Evolutionary conservation across 2,329 filamentous ascomycete species (phyloP), one percentile per base, ranked within the genome.

Genomic region (Cladophialophora psammophila): DNA sequence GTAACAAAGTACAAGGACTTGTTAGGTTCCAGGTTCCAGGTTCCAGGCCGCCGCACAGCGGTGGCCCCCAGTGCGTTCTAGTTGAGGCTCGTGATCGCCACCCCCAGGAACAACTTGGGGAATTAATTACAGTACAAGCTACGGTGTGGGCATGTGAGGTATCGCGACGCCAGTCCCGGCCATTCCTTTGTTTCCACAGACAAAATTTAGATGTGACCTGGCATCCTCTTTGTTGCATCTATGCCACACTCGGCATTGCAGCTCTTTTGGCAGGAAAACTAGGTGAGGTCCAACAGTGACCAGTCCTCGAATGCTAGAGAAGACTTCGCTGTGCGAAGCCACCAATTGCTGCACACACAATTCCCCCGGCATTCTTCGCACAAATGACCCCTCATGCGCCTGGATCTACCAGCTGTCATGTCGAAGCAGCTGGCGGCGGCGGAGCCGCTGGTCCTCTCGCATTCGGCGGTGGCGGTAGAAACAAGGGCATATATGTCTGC

Each of bases 401-500:
- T 45, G 40, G 4, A 5, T 55, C 26, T 5, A 34, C 26, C 26
- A 35, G 2, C 48, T 18, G 13, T 35, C 40, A 61, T 58, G 77
- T 65, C 75, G 80, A 63, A 79, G 83, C 50, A 78, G 83, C 75
- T 35, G 85, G 80, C 34, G 83, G 79, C 69, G 83, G 80, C 45
- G 85, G 84, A 6, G 78, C 78, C 54, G 82, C 80, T 20, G 76
- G 80, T 45, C 70, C 71, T 36, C 66, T 55, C 53, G 60, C 45
- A 38, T 71, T 76, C 35, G 80, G 77, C 54, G 82, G 76, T 12
- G 87, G 85, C 58, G 88, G 88, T 64, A 91, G 76, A 77, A 91
- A 89, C 60, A 91, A 80, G 15, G 87, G 87, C 78, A 90, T 84
- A 74, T 90, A 90, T 52, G 85, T 84, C 87, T 83, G 69, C 12